Evolutionary conservation across 2,329 filamentous ascomycete genomes (phyloP).

Genomic region (Verticillium zaregamsianum): DNA sequence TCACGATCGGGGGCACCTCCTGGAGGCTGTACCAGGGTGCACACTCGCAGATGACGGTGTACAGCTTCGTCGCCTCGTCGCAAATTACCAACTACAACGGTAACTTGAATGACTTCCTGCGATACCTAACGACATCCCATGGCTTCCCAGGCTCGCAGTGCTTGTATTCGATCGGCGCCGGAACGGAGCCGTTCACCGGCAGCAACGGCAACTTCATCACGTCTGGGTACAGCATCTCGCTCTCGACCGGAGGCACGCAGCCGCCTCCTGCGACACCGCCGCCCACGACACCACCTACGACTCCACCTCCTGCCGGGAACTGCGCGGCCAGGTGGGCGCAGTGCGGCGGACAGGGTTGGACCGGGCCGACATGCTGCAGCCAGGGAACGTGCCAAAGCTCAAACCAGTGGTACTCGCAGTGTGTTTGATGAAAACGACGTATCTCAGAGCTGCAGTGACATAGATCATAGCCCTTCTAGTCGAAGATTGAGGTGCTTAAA

Average conservation of each 20-base stretch:
- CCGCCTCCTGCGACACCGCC: background rate
- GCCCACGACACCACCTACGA: background rate
- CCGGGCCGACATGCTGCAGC: constrained; percentile 19
- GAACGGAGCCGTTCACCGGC: constrained; percentile 54
- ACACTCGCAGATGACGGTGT: constrained; percentile 56
- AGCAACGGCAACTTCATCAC: constrained; percentile 24
- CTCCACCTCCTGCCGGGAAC: background rate
- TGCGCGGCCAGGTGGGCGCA: constrained; percentile 16
- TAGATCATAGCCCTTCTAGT: no score
- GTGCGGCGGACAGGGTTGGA: constrained; percentile 19
- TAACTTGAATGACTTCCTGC: constrained; percentile 51
- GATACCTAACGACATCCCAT: constrained; percentile 43
- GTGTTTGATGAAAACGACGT: constrained; percentile 9
- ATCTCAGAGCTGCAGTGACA: no score
- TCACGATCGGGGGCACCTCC: constrained; percentile 44
- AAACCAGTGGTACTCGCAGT: constrained; percentile 22
- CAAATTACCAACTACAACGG: constrained; percentile 45
- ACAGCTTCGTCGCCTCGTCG: constrained; percentile 39
- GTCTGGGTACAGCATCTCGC: constrained; percentile 5
- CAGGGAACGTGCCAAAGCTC: constrained; percentile 21
- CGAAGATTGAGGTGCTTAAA: no score
- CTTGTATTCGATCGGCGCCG: constrained; percentile 47
- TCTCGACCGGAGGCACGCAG: background rate
- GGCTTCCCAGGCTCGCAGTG: constrained; percentile 45
- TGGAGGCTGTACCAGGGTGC: constrained; percentile 54